phyloP scores from a whole-genome alignment of 805 yeast species.

The Metschnikowia hibisci region DNA sequence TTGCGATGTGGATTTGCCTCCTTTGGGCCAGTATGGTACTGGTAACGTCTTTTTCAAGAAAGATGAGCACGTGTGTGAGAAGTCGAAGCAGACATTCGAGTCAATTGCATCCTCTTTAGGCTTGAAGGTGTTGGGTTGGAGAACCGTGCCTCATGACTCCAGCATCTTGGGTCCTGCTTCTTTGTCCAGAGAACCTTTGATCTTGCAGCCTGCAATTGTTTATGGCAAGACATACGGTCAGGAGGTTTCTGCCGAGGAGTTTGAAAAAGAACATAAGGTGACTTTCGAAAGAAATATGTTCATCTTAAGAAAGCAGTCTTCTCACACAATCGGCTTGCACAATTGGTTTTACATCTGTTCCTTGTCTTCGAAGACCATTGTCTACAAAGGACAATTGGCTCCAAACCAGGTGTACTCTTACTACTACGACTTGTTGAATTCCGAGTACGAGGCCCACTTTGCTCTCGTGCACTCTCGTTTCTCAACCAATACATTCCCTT shows the following conservation, averaged over 20 bases:
- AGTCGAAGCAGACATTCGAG: constrained; percentile 75
- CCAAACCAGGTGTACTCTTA: constrained; percentile 95
- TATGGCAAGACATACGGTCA: constrained; percentile 36
- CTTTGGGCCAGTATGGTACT: constrained; percentile 83
- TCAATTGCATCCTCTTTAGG: constrained; percentile 73
- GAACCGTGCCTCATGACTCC: constrained; percentile 93
- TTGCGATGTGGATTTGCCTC: constrained; percentile 65
- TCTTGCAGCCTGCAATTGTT: constrained; percentile 91
- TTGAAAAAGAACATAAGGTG: constrained; percentile 52
- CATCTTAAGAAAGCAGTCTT: constrained; percentile 82
- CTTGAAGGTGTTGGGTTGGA: constrained; percentile 87
- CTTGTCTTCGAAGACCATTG: constrained; percentile 80
- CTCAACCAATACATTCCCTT: constrained; percentile 97
- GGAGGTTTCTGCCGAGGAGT: constrained; percentile 47
- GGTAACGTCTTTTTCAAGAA: constrained; percentile 94
- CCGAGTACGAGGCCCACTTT: constrained; percentile 91
- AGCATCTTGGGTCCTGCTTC: constrained; percentile 93
- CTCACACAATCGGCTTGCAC: constrained; percentile 88
- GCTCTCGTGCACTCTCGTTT: constrained; percentile 96
- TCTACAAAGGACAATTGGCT: constrained; percentile 95
- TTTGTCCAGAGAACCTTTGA: constrained; percentile 83
- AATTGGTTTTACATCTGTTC: constrained; percentile 98
- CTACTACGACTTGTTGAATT: constrained; percentile 88
- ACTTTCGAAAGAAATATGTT: constrained; percentile 79
- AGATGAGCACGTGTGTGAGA: constrained; percentile 64